Evolutionary conservation across 2,329 filamentous ascomycete species (phyloP).

Genomic region (Sporothrix pseudoabietina): DNA sequence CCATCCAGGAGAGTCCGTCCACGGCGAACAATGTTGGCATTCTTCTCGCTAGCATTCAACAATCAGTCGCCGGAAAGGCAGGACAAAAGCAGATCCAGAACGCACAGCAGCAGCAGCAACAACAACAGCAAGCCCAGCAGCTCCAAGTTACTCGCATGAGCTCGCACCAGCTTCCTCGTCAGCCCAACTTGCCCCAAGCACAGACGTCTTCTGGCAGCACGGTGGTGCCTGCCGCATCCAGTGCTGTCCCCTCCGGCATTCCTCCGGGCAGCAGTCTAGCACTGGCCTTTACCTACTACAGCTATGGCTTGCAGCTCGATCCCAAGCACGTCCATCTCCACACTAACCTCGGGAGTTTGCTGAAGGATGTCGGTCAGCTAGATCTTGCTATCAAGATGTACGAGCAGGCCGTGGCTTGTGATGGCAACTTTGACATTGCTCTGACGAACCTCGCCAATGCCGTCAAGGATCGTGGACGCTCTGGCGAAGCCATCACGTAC

Average conservation of each 20-base stretch:
- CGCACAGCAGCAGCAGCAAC: slow-evolving; percentile 3
- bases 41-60: slow-evolving; percentile 90
- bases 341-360: slow-evolving; percentile 89
- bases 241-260: slow-evolving; percentile 69
- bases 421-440: slow-evolving; percentile 94
- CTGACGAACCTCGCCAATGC: slow-evolving; percentile 95
- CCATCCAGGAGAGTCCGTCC: slow-evolving; percentile 91
- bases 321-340: slow-evolving; percentile 91
- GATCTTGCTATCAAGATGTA: slow-evolving; percentile 95
- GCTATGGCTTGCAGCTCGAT: slow-evolving; percentile 87
- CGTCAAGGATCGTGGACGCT: slow-evolving; percentile 92
- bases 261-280: slow-evolving; percentile 82
- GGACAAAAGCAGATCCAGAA: not conserved
- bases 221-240: slow-evolving; percentile 31
- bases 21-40: slow-evolving; percentile 99
- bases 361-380: slow-evolving; percentile 95
- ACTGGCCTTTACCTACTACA: slow-evolving; percentile 89
- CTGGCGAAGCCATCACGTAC: slow-evolving; percentile 88
- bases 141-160: not conserved
- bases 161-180: not conserved
- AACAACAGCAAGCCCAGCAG: slow-evolving; percentile 7
- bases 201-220: slow-evolving; percentile 31
- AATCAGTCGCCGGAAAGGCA: slow-evolving; percentile 44
- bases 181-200: not conserved
- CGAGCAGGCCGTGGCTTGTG: slow-evolving; percentile 87